Percentiles rank a stretch among this genome's conserved stretches.
Conservation (phyloP, 1,139 yeast species). For the Suhomyces choctaworum region DNA sequence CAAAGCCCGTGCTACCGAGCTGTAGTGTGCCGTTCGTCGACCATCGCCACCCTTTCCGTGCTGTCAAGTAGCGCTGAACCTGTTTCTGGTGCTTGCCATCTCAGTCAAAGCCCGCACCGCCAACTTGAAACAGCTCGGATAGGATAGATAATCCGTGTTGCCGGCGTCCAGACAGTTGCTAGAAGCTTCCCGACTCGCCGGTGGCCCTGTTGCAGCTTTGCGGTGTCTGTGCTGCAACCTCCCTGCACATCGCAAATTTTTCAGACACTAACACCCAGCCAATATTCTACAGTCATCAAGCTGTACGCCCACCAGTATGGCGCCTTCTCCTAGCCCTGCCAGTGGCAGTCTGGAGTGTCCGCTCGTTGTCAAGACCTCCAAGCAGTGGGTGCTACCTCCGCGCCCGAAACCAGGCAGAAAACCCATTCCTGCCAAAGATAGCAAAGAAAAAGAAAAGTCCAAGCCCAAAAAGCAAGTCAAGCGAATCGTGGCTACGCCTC, state of each 20-base stretch:
- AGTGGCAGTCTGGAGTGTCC: constrained; percentile 8
- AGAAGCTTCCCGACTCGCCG: too few species aligned
- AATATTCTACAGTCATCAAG: constrained; percentile 11
- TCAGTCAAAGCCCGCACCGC: too few species aligned
- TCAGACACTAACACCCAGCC: constrained; percentile 11
- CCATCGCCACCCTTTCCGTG: too few species aligned
- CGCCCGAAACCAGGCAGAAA: constrained; percentile 26
- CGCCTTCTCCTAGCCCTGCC: constrained; percentile 1
- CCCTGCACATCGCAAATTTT: constrained; percentile 1
- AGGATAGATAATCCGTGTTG: too few species aligned
- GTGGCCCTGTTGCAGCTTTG: too few species aligned
- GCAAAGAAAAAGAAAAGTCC: constrained; percentile 8
- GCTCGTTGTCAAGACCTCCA: constrained; percentile 21
- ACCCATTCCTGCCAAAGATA: constrained; percentile 15
- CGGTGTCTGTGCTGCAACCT: too few species aligned
- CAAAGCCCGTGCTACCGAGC: too few species aligned
- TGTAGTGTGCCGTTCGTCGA: too few species aligned
- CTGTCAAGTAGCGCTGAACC: too few species aligned
- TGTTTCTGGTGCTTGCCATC: too few species aligned
- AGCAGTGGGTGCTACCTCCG: constrained; percentile 31
- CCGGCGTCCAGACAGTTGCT: too few species aligned
- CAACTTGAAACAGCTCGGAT: too few species aligned
- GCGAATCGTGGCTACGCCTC: constrained; percentile 6
- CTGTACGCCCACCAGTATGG: constrained; percentile 8
- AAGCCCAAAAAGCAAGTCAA: constrained; percentile 8